Evolutionary conservation across 2,329 filamentous ascomycete genomes (phyloP), one percentile per base, ranked within the genome.

Genomic region (Helicocarpus griseus): DNA sequence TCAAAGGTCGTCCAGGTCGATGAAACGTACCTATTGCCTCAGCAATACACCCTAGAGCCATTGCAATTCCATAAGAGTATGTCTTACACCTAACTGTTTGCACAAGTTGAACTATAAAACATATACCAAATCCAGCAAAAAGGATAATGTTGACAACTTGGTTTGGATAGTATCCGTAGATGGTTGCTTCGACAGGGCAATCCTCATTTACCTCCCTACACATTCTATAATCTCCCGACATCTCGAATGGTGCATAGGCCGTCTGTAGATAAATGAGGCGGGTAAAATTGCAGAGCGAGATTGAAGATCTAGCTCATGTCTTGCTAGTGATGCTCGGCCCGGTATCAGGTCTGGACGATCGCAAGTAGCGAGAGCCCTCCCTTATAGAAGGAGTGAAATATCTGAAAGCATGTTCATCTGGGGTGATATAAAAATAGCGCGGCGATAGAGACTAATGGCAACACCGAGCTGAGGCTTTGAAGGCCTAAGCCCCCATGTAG

Each of bases 121-220:
- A 21, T 7, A 47, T 4, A 1, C 19, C 45, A 47, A 47, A 47
- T 6, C 19, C 31, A 36, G 19, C 2, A 8, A 21, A 14, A n/a
- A 33, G 31, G 17, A 47, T 26, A 7, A 36, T 2, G 31, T 47
- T 47, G 21, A 47, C 45, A 17, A 26, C 29, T 13, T 21, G 31
- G 17, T 47, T 47, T n/a, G 45, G 45, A 13, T 36, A 5, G 45
- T 47, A 38, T 14, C 45, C 45, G 21, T 47, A 47, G 13, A 47
- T 47, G 31, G 29, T 47, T n/a, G 29, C 29, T 13, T 47, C 45
- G 19, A 47, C 11, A 24, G 29, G 19, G 19, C 45, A 47, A 5
- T 35, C 21, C 31, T 17, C 26, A 5, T 17, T 9, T 24, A 47
- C 8, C 45, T 36, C 45, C 13, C 6, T 17, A 21, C 45, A 47